Evolutionary conservation across 1,139 yeast genomes (phyloP), one percentile per base, ranked within the genome.

Genomic region (Protomyces macrosporus): DNA sequence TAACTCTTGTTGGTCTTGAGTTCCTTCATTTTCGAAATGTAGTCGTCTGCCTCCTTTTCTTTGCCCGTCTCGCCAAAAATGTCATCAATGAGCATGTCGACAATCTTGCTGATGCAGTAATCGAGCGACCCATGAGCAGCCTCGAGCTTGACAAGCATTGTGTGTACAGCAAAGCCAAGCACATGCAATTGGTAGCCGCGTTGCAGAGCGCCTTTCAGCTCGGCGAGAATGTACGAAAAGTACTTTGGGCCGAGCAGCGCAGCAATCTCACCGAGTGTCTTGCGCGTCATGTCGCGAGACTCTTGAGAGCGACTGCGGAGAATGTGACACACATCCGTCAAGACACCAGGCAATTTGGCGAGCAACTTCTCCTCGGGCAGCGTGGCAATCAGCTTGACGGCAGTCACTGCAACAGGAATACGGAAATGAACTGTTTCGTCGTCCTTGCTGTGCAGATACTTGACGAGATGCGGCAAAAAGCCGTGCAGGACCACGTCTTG

Each of bases 171-270:
- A 75, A 79, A 93, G 72, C 97, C 90, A 71, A 95, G 82, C 65
- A 95, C 91, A 75, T 95, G 99, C 64, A 90, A 83, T 73, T 95
- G 98, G 6, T 97, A 89, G 52, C 98, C 98, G 71, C 95, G 82
- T 6, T 87, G 81, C 65, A 93, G 79, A 0, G 98, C 95, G 32
- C 87, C 76, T 68, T 83, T 85, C 71, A 95, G 80, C 72, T 93
- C 98, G 67, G 82, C 82, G 40, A 93, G 76, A 65, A 93, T 82
- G 71, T 90, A 90, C 65, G 81, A 80, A 65, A 93, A 78, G 73
- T 90, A 91, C 51, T 76, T 75, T 0, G 96, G 80, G 0, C 98
- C 98, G 52, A 93, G 78, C 36, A 82, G 78, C 0, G 75, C 70
- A 1, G 88, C 79, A 65, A 90, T 84, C 69, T 82, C 82, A 35